Percentiles rank a stretch among this genome's conserved stretches.
These are phyloP conservation scores for Lactifluus subvellereus DNA, from an alignment of 768 basidiomycete genomes.

Conservation along the genomic window DNA sequence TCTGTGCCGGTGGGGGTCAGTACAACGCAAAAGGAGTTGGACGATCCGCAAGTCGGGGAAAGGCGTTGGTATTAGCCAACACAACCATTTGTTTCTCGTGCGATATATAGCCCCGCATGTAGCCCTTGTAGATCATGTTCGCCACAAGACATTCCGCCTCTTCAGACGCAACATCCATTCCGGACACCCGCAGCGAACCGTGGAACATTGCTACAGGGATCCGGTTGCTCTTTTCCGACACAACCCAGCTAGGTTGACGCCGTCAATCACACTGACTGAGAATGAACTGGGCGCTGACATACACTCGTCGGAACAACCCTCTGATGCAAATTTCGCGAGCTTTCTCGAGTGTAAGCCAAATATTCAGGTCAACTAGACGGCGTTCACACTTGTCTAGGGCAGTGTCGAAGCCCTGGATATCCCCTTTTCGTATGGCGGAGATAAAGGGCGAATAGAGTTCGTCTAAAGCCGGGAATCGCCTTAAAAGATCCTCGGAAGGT, in stretches of 20 bases:
- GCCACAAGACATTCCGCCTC: slow-evolving; percentile 93
- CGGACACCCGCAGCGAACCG: slow-evolving; percentile 64
- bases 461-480: slow-evolving; percentile 64
- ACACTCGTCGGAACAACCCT: slow-evolving; percentile 75
- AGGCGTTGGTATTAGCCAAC: slow-evolving; percentile 70
- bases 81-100: slow-evolving; percentile 96
- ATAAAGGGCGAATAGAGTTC: slow-evolving; percentile 80
- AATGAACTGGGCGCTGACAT: slow-evolving; percentile 30
- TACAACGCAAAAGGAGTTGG: slow-evolving; percentile 43
- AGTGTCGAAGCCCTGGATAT: slow-evolving; percentile 73
- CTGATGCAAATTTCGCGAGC: slow-evolving; percentile 84
- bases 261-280: not conserved
- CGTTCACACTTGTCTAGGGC: slow-evolving; percentile 68
- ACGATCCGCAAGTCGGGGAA: slow-evolving; percentile 67
- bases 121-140: slow-evolving; percentile 92
- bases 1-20: slow-evolving; percentile 15
- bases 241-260: slow-evolving; percentile 61
- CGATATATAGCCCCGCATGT: slow-evolving; percentile 92
- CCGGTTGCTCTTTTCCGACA: slow-evolving; percentile 62
- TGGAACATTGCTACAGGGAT: slow-evolving; percentile 82
- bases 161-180: slow-evolving; percentile 61
- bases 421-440: slow-evolving; percentile 66
- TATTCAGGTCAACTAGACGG: slow-evolving; percentile 76
- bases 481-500: slow-evolving; percentile 65
- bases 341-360: slow-evolving; percentile 83